Conservation (phyloP, 2,329 filamentous ascomycete genomes). For the Lachnellula suecica region DNA sequence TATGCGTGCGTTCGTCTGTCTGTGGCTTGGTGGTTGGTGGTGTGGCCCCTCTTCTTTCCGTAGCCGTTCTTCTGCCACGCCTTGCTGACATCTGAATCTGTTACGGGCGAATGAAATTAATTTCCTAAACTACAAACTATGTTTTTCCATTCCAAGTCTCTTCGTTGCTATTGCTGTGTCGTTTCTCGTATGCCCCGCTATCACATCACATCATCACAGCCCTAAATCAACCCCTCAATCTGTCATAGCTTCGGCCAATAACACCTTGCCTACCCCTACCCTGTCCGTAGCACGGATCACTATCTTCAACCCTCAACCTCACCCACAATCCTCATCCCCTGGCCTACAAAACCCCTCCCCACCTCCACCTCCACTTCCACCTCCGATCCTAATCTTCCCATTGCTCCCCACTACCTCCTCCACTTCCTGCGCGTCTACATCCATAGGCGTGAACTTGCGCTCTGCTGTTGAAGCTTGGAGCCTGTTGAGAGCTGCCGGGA, state of each 20-base stretch:
- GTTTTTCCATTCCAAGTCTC: background rate
- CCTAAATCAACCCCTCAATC: no score
- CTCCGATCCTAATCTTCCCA: slow-evolving; percentile 4
- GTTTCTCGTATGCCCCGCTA: no score
- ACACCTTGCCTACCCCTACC: background rate
- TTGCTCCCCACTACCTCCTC: background rate
- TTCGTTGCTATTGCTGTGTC: background rate
- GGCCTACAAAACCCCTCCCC: slow-evolving; percentile 13
- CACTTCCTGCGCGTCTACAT: slow-evolving; percentile 3
- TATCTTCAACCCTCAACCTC: background rate
- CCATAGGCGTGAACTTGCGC: slow-evolving; percentile 13
- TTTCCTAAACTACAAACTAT: slow-evolving; percentile 14
- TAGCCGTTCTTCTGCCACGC: slow-evolving; percentile 21
- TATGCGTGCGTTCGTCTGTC: slow-evolving; percentile 2
- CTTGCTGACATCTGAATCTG: slow-evolving; percentile 20
- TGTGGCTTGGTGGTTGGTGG: background rate
- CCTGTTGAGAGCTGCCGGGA: slow-evolving; percentile 1
- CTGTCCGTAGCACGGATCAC: background rate
- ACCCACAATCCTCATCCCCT: slow-evolving; percentile 18
- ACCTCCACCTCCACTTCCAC: background rate
- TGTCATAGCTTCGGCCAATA: no score
- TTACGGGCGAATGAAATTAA: slow-evolving; percentile 20
- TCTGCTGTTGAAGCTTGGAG: slow-evolving; percentile 1
- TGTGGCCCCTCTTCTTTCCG: slow-evolving; percentile 10
- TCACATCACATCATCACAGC: no score